A percentile compares a stretch with the other conserved stretches of the same genome.
Conservation (phyloP, 768 basidiomycete species). For the Rickenella mellea region DNA sequence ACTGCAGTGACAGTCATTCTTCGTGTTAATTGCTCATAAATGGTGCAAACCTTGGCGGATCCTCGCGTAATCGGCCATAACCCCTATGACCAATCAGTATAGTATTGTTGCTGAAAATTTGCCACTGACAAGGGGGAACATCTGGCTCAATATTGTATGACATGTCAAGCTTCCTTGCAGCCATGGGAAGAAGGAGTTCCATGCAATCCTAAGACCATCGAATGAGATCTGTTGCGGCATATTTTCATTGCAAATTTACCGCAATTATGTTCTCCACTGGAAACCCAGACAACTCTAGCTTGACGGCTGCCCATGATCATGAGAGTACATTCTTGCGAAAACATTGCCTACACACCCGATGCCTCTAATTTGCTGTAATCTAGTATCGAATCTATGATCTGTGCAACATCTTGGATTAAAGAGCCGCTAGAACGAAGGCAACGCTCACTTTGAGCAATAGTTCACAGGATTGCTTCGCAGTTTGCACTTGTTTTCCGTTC, state of each 20-base stretch:
- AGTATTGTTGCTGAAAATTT: not conserved
- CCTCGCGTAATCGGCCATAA: constrained; percentile 64
- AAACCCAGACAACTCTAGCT: constrained; percentile 59
- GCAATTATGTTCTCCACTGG: constrained; percentile 64
- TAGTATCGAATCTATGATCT: constrained; percentile 74
- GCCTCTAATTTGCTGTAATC: constrained; percentile 78
- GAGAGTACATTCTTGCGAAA: not conserved
- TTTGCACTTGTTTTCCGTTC: constrained; percentile 40
- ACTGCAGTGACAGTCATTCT: constrained; percentile 26
- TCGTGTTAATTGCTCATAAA: not conserved
- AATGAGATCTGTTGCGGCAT: not conserved
- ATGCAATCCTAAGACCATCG: constrained; percentile 48
- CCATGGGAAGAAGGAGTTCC: constrained; percentile 68
- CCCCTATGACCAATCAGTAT: constrained; percentile 31
- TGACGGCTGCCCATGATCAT: constrained; percentile 38
- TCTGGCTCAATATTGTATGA: constrained; percentile 62
- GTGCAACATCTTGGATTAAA: constrained; percentile 3
- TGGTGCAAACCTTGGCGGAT: constrained; percentile 56
- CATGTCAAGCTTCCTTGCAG: constrained; percentile 63
- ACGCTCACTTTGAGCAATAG: constrained; percentile 49
- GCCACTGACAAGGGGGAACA: constrained; percentile 50
- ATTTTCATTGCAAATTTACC: constrained; percentile 23
- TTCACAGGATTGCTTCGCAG: constrained; percentile 72
- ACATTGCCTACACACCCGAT: constrained; percentile 32
- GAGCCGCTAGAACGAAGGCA: not conserved